A percentile compares a stretch with the other conserved stretches of the same genome.
Evolutionary conservation across 139 green algal species (phyloP).

Genomic region (Chara braunii): DNA sequence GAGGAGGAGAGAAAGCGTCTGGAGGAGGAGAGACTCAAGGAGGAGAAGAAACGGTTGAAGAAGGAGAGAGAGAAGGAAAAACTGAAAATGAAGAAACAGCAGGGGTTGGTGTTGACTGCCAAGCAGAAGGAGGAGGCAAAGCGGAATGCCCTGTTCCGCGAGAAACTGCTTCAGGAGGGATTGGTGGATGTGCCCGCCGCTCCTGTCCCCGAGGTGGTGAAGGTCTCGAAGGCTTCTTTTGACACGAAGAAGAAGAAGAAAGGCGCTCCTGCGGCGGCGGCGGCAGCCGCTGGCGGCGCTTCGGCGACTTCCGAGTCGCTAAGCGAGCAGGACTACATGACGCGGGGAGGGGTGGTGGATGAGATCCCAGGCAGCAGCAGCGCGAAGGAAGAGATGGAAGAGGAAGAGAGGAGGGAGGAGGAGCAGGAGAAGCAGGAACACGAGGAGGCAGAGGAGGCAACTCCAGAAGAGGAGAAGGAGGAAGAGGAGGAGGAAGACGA

Average conservation of each 20-base stretch:
- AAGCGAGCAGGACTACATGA: conserved; percentile 3
- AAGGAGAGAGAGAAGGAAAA: conserved; percentile 70
- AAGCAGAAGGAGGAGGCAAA: conserved; percentile 89
- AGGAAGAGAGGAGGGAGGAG: conserved; percentile 22
- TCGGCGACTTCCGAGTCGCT: neutral
- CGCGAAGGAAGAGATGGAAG: neutral
- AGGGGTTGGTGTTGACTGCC: conserved; percentile 65
- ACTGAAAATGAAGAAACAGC: conserved; percentile 45
- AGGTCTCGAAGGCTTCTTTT: too few species aligned
- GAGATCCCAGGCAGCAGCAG: neutral
- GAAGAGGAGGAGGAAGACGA: conserved; percentile 48
- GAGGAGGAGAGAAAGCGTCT: conserved; percentile 41
- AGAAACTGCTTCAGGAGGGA: conserved; percentile 63
- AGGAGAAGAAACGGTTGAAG: conserved; percentile 47
- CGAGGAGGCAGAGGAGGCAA: conserved; percentile 8
- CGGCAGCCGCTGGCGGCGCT: conserved; percentile 1
- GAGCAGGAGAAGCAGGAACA: conserved; percentile 12
- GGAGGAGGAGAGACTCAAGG: conserved; percentile 40
- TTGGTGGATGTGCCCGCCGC: conserved; percentile 7
- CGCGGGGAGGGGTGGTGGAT: neutral
- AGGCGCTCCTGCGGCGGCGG: conserved; percentile 8
- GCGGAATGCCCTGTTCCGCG: conserved; percentile 66
- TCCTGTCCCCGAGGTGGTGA: conserved; percentile 48
- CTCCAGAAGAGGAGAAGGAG: conserved; percentile 18
- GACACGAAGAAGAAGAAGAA: conserved; percentile 24